Conservation (phyloP, 108 stramenopile genomes). For the Nitzschia putrida region DNA sequence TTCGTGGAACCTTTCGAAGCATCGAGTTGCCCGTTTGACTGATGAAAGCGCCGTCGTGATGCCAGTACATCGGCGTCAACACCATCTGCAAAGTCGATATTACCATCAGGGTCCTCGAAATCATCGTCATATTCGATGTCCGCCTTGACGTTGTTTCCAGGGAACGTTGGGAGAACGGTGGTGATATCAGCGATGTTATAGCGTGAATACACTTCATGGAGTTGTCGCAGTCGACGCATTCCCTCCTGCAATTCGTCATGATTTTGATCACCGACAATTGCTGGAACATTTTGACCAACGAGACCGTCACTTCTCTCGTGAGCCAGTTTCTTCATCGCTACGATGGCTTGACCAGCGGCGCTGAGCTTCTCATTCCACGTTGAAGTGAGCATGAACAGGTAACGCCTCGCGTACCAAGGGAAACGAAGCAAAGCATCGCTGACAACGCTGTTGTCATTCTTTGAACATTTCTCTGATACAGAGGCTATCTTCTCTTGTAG, state of each 20-base stretch:
- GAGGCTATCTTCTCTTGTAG: slow-evolving; percentile 86
- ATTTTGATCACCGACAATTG: slow-evolving; percentile 59
- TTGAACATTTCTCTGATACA: slow-evolving; percentile 61
- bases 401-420: slow-evolving; percentile 68
- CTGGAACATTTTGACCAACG: slow-evolving; percentile 57
- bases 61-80: slow-evolving; percentile 89
- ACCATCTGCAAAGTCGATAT: slow-evolving; percentile 74
- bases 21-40: slow-evolving; percentile 6
- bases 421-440: slow-evolving; percentile 49
- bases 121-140: slow-evolving; percentile 78
- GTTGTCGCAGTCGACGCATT: slow-evolving; percentile 74
- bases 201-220: slow-evolving; percentile 74
- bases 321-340: slow-evolving; percentile 85
- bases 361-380: slow-evolving; percentile 90
- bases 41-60: slow-evolving; percentile 69
- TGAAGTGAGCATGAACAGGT: slow-evolving; percentile 79
- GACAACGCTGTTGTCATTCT: slow-evolving; percentile 28
- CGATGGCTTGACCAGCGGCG: slow-evolving; percentile 79
- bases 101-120: slow-evolving; percentile 62
- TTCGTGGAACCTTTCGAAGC: slow-evolving; percentile 7
- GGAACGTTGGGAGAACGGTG: slow-evolving; percentile 53
- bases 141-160: slow-evolving; percentile 46
- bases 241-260: slow-evolving; percentile 76
- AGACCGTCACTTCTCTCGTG: slow-evolving; percentile 33
- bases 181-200: slow-evolving; percentile 76